phyloP scores from a whole-genome alignment of 768 basidiomycete species.

The Tubosaeta sp. region DNA sequence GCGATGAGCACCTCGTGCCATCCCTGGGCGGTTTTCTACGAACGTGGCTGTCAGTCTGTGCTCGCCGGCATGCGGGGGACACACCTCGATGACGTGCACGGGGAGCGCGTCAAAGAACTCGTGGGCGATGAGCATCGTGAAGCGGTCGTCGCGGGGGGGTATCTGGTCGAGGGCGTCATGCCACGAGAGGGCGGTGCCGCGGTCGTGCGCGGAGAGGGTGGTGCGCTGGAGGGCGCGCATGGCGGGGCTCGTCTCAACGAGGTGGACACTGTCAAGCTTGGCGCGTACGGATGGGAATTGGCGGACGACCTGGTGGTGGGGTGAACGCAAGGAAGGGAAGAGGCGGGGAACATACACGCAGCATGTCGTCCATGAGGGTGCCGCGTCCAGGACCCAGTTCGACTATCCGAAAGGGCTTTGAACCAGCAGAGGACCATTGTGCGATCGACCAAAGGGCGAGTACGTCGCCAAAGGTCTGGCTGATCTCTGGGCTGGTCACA shows the following conservation, averaged over 20 bases:
- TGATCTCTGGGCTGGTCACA: constrained; percentile 94
- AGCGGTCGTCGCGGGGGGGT: constrained; percentile 42
- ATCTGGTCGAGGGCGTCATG: constrained; percentile 71
- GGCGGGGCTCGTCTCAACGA: constrained; percentile 75
- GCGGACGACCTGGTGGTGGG: constrained; percentile 43
- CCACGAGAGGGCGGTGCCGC: constrained; percentile 54
- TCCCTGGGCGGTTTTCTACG: constrained; percentile 69
- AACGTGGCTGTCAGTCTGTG: neutral
- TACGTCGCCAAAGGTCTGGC: constrained; percentile 95
- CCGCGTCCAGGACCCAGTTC: constrained; percentile 95
- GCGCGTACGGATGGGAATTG: constrained; percentile 38
- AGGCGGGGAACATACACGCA: constrained; percentile 51
- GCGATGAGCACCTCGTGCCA: constrained; percentile 86
- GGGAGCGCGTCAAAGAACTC: constrained; percentile 98
- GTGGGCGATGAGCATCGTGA: constrained; percentile 88
- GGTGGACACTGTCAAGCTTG: constrained; percentile 50
- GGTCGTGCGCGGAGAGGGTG: constrained; percentile 39
- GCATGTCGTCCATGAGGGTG: constrained; percentile 84
- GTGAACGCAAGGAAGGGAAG: neutral
- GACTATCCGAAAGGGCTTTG: constrained; percentile 59
- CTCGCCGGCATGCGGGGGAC: neutral
- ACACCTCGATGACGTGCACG: constrained; percentile 82
- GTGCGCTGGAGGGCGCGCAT: constrained; percentile 62
- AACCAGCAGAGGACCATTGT: constrained; percentile 61
- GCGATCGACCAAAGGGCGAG: constrained; percentile 83